These are phyloP conservation scores for Cryptococcus sp. DNA, from an alignment of 1,284 basidiomycete genomes.

Conservation along the genomic window DNA sequence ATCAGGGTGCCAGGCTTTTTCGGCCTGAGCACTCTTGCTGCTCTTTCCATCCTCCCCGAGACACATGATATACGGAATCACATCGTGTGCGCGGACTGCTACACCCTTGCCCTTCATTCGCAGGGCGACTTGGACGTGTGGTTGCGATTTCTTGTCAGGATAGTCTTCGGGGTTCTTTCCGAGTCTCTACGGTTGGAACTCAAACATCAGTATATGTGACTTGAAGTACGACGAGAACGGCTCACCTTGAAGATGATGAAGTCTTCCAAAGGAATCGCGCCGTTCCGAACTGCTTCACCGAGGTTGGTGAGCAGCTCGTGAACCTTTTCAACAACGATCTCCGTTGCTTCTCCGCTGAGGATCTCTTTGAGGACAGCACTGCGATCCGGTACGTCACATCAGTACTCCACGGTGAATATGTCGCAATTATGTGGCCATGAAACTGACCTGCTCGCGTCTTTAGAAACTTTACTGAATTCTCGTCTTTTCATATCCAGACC, in stretches of 20 bases:
- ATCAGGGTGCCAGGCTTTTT: conserved; percentile 90
- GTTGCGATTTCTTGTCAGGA: conserved; percentile 90
- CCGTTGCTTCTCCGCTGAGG: conserved; percentile 86
- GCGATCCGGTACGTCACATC: conserved; percentile 6
- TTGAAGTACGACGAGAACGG: background rate
- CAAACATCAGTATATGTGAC: background rate
- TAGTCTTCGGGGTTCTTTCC: conserved; percentile 96
- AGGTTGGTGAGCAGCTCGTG: conserved; percentile 84
- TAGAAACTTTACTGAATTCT: conserved; percentile 91
- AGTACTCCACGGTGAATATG: background rate
- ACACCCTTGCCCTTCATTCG: conserved; percentile 84
- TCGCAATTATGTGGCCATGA: background rate
- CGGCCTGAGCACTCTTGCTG: conserved; percentile 79
- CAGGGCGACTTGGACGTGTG: conserved; percentile 95
- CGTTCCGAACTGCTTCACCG: conserved; percentile 72
- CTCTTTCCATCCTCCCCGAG: conserved; percentile 71
- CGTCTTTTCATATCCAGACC: conserved; percentile 98
- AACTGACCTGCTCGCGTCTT: conserved; percentile 84
- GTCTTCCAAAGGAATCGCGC: conserved; percentile 80
- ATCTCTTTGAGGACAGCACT: conserved; percentile 89
- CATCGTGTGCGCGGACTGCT: conserved; percentile 80
- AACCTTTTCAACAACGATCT: conserved; percentile 85
- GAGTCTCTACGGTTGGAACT: conserved; percentile 62
- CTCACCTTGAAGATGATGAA: conserved; percentile 89
- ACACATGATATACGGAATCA: conserved; percentile 96